Conservation (phyloP, 805 yeast species). For the Kodamaea neixiangensis region DNA sequence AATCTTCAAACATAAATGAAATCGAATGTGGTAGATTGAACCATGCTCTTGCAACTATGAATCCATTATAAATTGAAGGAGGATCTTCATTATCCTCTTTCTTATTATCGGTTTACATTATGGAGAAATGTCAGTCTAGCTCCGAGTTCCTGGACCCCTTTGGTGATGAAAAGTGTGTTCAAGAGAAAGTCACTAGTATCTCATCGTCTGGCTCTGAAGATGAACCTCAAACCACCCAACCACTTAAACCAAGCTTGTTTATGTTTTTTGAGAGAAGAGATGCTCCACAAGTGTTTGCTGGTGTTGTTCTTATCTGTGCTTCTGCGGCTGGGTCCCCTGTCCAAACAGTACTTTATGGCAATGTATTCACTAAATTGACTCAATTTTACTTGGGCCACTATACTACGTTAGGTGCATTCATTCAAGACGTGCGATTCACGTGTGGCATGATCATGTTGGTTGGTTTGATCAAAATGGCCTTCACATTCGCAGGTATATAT, state of each 20-base stretch:
- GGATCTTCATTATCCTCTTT: not conserved
- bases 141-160: not conserved
- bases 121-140: not conserved
- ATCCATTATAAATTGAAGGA: not conserved
- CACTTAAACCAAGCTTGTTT: slow-evolving; percentile 13
- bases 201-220: not conserved
- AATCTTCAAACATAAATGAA: not conserved
- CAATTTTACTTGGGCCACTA: slow-evolving; percentile 32
- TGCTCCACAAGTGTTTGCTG: slow-evolving; percentile 18
- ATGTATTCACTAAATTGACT: slow-evolving; percentile 49
- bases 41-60: not conserved
- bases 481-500: slow-evolving; percentile 54
- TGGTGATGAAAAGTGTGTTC: not conserved
- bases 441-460: slow-evolving; percentile 36
- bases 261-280: slow-evolving; percentile 28
- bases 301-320: slow-evolving; percentile 40
- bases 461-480: slow-evolving; percentile 33
- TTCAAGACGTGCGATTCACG: slow-evolving; percentile 24
- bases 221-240: not conserved
- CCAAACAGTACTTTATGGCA: slow-evolving; percentile 66
- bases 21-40: not conserved
- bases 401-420: slow-evolving; percentile 27
- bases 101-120: not conserved
- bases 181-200: not conserved
- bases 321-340: slow-evolving; percentile 63